Conservation (phyloP, 176 grass and related monocot genomes). For the Pontederia crassipes region DNA sequence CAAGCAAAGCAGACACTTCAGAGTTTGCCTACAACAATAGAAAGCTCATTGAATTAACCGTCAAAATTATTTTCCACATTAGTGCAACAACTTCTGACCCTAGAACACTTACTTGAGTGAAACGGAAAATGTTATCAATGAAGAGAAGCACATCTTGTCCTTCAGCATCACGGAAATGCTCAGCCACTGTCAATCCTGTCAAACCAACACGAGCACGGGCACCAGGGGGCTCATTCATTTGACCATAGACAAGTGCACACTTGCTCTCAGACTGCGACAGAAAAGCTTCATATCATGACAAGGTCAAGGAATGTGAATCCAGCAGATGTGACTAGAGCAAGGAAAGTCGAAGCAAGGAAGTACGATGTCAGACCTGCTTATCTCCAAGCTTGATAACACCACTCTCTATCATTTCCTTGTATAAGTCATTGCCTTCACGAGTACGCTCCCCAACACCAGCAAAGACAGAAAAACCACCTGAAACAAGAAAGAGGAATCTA, state of each 20-base stretch:
- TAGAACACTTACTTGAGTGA: constrained; percentile 56
- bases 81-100: not conserved
- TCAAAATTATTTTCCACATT: constrained; percentile 8
- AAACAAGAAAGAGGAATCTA: constrained; percentile 4
- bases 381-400: constrained; percentile 97
- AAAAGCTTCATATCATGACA: not conserved
- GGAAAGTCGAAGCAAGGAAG: not conserved
- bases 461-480: constrained; percentile 99
- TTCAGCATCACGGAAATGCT: constrained; percentile 94
- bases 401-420: constrained; percentile 99
- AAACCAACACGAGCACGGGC: constrained; percentile 90
- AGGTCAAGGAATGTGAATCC: not conserved
- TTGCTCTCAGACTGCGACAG: constrained; percentile 66
- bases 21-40: constrained; percentile 60
- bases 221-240: constrained; percentile 97
- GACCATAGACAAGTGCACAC: constrained; percentile 86
- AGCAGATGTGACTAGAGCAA: constrained; percentile 9
- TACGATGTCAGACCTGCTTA: constrained; percentile 40
- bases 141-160: constrained; percentile 95
- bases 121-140: constrained; percentile 99
- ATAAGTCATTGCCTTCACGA: constrained; percentile 90
- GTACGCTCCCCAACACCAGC: constrained; percentile 92
- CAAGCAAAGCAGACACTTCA: constrained; percentile 95
- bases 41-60: not conserved
- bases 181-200: constrained; percentile 87